A percentile compares a stretch with the other conserved stretches of the same genome.
These are phyloP conservation scores for Termitomyces eurrhizus DNA, from an alignment of 768 basidiomycete species.

Conservation along the genomic window DNA sequence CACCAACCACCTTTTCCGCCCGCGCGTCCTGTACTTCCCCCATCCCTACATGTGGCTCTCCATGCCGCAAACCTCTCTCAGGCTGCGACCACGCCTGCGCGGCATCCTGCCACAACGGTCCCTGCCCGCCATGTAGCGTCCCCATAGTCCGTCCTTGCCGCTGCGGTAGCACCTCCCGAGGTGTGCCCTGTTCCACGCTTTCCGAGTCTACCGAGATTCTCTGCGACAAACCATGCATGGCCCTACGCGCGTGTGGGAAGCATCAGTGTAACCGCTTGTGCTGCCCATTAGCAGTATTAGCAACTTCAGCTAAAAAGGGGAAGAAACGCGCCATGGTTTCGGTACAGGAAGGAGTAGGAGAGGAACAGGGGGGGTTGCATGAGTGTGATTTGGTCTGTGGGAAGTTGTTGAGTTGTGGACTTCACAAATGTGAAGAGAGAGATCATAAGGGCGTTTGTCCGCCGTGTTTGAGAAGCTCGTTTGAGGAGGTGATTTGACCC, in stretches of 20 bases:
- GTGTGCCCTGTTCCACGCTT: constrained; percentile 52
- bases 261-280: constrained; percentile 86
- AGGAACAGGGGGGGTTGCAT: constrained; percentile 68
- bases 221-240: constrained; percentile 78
- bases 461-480: constrained; percentile 82
- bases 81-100: constrained; percentile 76
- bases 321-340: constrained; percentile 46
- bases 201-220: constrained; percentile 51
- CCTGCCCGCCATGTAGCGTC: constrained; percentile 78
- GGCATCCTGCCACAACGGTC: constrained; percentile 66
- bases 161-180: constrained; percentile 67
- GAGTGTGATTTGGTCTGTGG: constrained; percentile 82
- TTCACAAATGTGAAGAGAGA: constrained; percentile 70
- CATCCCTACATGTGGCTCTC: constrained; percentile 73
- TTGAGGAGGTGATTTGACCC: constrained; percentile 70
- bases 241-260: constrained; percentile 76
- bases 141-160: constrained; percentile 76
- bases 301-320: constrained; percentile 45
- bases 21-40: constrained; percentile 63
- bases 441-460: constrained; percentile 86
- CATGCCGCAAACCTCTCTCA: constrained; percentile 60
- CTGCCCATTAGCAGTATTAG: constrained; percentile 79
- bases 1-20: constrained; percentile 33
- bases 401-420: constrained; percentile 68
- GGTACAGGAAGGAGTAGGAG: constrained; percentile 35